Evolutionary conservation across 2,329 filamentous ascomycete genomes (phyloP), one percentile per base, ranked within the genome.

Genomic region (Aspergillus unguis): DNA sequence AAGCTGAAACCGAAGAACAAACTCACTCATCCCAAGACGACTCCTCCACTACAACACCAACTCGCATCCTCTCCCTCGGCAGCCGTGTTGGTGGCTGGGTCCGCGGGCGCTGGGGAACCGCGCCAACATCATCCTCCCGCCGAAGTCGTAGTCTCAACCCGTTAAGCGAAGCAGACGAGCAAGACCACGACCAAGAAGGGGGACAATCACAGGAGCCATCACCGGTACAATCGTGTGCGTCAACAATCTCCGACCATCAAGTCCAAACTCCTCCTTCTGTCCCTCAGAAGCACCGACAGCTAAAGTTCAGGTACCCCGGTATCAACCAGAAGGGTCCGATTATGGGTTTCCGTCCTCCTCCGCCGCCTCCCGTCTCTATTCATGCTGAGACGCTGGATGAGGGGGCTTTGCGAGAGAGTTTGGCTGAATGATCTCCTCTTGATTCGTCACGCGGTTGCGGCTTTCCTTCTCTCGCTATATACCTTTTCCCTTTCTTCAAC

Each of bases 241-340:
- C 58, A 5, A 53, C 52, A 4, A 31, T 77, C 83, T 43, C 70
- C 77, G 5, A 79, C 82, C 6, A 86, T 85, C 89, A 89, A 61
- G 85, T 87, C 64, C 75, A 78, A 1, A 85, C 85, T 0, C 41
- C 75, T 79, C 1, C 83, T 88, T 41, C 82, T 84, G 73, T 70
- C 9, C 52, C 47, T 46, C 53, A 42, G 23, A 54, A 51, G 31
- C 38, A 46, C 11, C 47, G 56, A 6, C 37, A 33, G 17, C 51
- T 65, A 40, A 55, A 60, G 10, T 70, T 69, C 40, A 78, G 88
- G 40, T 72, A 81, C 4, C 82, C 87, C 1, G 89, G 89, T 0
- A 90, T 94, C 65, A 94, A 94, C 63, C 89, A 92, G 65, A 79
- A 82, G 1, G 89, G 89, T 0, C 79, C 83, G 0, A 86, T 94